Evolutionary conservation across 2,329 filamentous ascomycete species (phyloP).

Genomic region (Dactylellina sp.): DNA sequence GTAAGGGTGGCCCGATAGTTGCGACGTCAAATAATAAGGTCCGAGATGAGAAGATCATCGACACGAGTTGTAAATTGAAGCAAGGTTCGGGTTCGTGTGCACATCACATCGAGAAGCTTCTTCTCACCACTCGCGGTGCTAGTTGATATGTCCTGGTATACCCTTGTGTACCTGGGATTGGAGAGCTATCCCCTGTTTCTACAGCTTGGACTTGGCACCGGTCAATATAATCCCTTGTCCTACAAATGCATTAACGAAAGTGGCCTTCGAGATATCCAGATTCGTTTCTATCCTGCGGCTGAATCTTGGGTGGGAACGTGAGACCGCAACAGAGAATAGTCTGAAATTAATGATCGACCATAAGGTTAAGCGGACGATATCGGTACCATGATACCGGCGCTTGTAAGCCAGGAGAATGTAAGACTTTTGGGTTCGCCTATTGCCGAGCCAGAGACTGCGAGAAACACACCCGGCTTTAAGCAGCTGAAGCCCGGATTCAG

Average conservation of each 20-base stretch:
- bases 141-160: too few relatives aligned
- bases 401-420: background rate
- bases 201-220: slow-evolving; percentile 11
- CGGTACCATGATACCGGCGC: background rate
- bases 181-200: slow-evolving; percentile 20
- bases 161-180: background rate
- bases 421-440: background rate
- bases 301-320: background rate
- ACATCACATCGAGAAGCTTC: background rate
- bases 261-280: too few relatives aligned
- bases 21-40: background rate
- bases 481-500: too few relatives aligned
- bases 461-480: too few relatives aligned
- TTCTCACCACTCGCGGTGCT: too few relatives aligned
- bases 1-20: slow-evolving; percentile 19
- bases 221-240: background rate
- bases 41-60: slow-evolving; percentile 8
- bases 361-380: background rate
- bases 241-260: background rate
- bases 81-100: slow-evolving; percentile 13
- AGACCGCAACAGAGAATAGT: too few relatives aligned
- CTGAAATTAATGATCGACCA: background rate
- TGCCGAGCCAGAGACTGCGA: background rate
- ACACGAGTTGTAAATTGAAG: slow-evolving; percentile 19
- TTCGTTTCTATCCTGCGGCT: background rate